Evolutionary conservation across 352 stramenopile species (phyloP).

Genomic region (Elongisporangium prolatum): DNA sequence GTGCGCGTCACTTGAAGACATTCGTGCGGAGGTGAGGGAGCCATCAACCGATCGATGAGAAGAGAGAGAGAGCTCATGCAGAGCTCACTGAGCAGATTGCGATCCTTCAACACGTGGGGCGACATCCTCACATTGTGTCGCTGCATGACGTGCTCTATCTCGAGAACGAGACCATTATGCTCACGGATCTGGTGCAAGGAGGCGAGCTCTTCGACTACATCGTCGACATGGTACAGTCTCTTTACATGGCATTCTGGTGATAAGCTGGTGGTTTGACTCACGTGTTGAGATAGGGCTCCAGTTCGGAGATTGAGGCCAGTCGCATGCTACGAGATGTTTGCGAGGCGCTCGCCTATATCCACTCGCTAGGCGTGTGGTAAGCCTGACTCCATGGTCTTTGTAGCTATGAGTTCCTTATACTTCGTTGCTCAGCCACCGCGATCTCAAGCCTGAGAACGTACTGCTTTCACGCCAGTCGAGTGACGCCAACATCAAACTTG

Average conservation of each 20-base stretch:
- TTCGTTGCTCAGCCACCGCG: slow-evolving; percentile 41
- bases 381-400: no score
- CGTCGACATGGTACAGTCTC: slow-evolving; percentile 41
- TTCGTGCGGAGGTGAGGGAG: slow-evolving; percentile 44
- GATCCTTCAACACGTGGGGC: slow-evolving; percentile 49
- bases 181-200: slow-evolving; percentile 71
- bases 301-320: slow-evolving; percentile 70
- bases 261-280: not conserved
- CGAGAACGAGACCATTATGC: slow-evolving; percentile 70
- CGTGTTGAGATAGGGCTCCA: slow-evolving; percentile 40
- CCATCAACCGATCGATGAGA: not conserved
- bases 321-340: slow-evolving; percentile 61
- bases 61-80: not conserved
- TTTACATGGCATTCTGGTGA: not conserved
- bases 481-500: slow-evolving; percentile 65
- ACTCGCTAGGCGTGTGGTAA: slow-evolving; percentile 61
- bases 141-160: slow-evolving; percentile 62
- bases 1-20: slow-evolving; percentile 44
- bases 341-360: slow-evolving; percentile 57
- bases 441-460: slow-evolving; percentile 77
- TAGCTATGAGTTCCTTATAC: no score
- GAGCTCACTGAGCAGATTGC: slow-evolving; percentile 34
- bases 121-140: slow-evolving; percentile 64
- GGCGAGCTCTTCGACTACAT: slow-evolving; percentile 83
- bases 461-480: slow-evolving; percentile 52